These are phyloP conservation scores for Yarrowia sp. DNA, from an alignment of 805 yeast genomes.

Conservation along the genomic window DNA sequence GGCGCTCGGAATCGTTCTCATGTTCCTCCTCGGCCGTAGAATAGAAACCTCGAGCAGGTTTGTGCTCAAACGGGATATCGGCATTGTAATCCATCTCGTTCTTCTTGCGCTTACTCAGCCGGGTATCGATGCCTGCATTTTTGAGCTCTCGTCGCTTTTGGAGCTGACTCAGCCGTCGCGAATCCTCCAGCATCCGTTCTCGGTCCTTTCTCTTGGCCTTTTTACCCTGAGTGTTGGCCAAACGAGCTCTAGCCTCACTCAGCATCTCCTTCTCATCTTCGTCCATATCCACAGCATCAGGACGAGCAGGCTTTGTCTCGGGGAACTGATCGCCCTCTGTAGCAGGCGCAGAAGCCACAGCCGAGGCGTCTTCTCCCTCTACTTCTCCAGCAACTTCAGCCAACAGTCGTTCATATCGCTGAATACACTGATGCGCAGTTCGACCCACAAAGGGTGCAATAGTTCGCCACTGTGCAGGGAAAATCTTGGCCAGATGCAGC, in stretches of 20 bases:
- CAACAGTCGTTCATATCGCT: slow-evolving; percentile 76
- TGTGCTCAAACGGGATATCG: slow-evolving; percentile 79
- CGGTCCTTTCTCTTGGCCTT: slow-evolving; percentile 90
- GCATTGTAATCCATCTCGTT: slow-evolving; percentile 81
- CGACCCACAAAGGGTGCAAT: slow-evolving; percentile 83
- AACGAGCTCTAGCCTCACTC: slow-evolving; percentile 90
- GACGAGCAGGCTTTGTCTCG: slow-evolving; percentile 80
- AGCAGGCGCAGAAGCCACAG: slow-evolving; percentile 55
- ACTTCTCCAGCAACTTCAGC: slow-evolving; percentile 57
- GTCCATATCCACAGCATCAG: slow-evolving; percentile 78
- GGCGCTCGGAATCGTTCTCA: slow-evolving; percentile 48
- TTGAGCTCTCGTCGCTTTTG: slow-evolving; percentile 64
- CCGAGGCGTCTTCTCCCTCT: slow-evolving; percentile 44
- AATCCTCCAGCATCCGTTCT: slow-evolving; percentile 82
- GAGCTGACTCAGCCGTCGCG: slow-evolving; percentile 72
- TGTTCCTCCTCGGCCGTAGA: slow-evolving; percentile 68
- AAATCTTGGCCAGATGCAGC: slow-evolving; percentile 65
- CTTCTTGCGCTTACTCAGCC: slow-evolving; percentile 55
- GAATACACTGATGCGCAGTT: slow-evolving; percentile 86
- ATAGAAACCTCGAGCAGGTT: slow-evolving; percentile 71
- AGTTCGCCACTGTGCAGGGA: slow-evolving; percentile 95
- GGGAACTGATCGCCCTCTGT: slow-evolving; percentile 63
- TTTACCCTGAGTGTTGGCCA: slow-evolving; percentile 92
- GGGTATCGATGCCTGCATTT: slow-evolving; percentile 46
- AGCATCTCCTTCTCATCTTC: slow-evolving; percentile 93